Conservation (phyloP, 2,329 filamentous ascomycete genomes). For the Verticillium isaacii region DNA sequence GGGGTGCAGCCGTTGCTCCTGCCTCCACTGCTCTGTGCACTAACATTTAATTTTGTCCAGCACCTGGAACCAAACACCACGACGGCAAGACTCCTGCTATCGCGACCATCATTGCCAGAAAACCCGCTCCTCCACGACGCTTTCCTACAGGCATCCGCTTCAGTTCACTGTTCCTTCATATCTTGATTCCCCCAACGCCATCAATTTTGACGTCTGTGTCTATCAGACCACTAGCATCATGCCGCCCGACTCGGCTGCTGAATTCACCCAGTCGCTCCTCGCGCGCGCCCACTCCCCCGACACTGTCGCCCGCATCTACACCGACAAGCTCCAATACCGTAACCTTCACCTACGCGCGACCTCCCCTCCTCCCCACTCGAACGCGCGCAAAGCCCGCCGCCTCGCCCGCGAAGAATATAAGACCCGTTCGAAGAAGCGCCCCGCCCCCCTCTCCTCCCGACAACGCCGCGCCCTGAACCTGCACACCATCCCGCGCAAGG, state of each 20-base stretch:
- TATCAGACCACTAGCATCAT: not conserved
- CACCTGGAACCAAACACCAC: not conserved
- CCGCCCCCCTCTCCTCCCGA: conserved; percentile 70
- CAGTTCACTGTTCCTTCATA: too few species aligned
- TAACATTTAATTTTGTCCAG: conserved; percentile 14
- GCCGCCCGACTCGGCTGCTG: not conserved
- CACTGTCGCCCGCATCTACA: conserved; percentile 66
- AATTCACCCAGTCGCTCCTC: conserved; percentile 58
- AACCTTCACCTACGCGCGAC: conserved; percentile 74
- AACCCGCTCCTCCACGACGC: not conserved
- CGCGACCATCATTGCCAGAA: not conserved
- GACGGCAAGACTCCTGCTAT: not conserved
- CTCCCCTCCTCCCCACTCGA: conserved; percentile 56
- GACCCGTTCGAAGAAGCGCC: conserved; percentile 42
- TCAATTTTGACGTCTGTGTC: too few species aligned
- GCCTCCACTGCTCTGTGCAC: conserved; percentile 1
- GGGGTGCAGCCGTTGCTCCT: not conserved
- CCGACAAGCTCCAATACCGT: conserved; percentile 77
- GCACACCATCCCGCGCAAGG: conserved; percentile 66
- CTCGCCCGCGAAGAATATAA: conserved; percentile 41
- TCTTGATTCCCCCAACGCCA: too few species aligned
- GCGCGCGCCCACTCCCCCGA: conserved; percentile 73
- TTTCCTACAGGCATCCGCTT: too few species aligned
- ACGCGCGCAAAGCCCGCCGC: conserved; percentile 53
- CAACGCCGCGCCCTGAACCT: conserved; percentile 70